These are phyloP conservation scores for Euryodendron excelsum DNA, from an alignment of 148 eudicot genomes.

Conservation along the genomic window DNA sequence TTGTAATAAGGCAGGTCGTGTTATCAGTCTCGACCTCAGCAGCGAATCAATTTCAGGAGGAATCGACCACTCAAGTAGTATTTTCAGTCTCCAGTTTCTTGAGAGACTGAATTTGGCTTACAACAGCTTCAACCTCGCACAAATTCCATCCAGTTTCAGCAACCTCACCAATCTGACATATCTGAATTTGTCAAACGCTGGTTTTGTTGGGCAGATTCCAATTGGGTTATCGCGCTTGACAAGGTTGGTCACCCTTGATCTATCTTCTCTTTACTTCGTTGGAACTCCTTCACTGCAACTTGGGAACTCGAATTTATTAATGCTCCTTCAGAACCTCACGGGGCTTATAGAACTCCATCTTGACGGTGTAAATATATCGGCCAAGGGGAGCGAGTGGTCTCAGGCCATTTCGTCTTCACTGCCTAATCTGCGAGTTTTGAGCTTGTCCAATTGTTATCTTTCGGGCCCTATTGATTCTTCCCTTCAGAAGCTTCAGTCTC, in stretches of 20 bases:
- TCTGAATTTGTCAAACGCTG: conserved; percentile 32
- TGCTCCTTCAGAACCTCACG: conserved; percentile 12
- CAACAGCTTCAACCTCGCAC: conserved; percentile 12
- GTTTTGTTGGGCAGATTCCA: conserved; percentile 38
- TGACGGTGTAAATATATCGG: conserved; percentile 16
- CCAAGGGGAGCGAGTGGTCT: conserved; percentile 6
- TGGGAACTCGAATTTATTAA: background rate
- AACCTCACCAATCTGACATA: conserved; percentile 23
- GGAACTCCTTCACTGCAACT: background rate
- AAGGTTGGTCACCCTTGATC: conserved; percentile 27
- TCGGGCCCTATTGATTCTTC: conserved; percentile 16
- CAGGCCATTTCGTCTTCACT: conserved; percentile 18
- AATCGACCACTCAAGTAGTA: conserved; percentile 18
- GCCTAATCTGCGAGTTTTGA: conserved; percentile 22
- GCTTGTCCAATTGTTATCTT: conserved; percentile 14
- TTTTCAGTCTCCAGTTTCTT: conserved; percentile 23
- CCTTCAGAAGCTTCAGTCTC: background rate
- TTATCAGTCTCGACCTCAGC: conserved; percentile 27
- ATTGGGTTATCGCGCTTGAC: conserved; percentile 22
- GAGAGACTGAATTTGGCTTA: conserved; percentile 31
- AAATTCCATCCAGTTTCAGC: conserved; percentile 18
- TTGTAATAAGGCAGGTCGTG: conserved; percentile 29
- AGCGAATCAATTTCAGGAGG: conserved; percentile 21
- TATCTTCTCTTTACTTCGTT: conserved; percentile 11
- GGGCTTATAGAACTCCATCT: conserved; percentile 13